Conservation (phyloP, 495 filamentous ascomycete species). For the Glutinoglossum americanum region DNA sequence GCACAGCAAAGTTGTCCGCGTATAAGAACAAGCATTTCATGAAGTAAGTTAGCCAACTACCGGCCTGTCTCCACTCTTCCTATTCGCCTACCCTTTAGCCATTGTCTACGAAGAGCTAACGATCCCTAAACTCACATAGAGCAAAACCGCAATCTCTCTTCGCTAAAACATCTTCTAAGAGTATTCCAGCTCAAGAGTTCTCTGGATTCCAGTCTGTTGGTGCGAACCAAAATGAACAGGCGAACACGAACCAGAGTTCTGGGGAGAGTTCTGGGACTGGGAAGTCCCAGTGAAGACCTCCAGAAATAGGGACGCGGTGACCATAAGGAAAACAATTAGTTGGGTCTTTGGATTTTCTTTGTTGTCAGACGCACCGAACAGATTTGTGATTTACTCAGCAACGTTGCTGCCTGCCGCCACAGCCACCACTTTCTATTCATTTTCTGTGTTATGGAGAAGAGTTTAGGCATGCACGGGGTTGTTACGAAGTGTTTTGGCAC, state of each 20-base stretch:
- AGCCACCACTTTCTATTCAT: too few species aligned
- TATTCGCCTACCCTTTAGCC: too few species aligned
- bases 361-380: too few species aligned
- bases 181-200: neutral
- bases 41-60: slow-evolving; percentile 37
- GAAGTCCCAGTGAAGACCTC: neutral
- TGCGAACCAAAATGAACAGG: neutral
- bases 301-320: too few species aligned
- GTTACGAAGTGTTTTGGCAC: too few species aligned
- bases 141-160: slow-evolving; percentile 43
- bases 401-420: too few species aligned
- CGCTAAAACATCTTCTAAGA: slow-evolving; percentile 22
- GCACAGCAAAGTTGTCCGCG: slow-evolving; percentile 71
- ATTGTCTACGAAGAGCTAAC: too few species aligned
- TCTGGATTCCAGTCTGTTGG: neutral
- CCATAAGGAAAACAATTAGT: neutral
- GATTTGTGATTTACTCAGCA: too few species aligned
- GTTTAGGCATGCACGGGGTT: too few species aligned
- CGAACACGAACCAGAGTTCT: neutral
- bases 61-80: too few species aligned
- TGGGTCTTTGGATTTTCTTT: neutral
- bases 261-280: neutral
- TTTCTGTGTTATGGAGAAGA: too few species aligned
- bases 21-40: slow-evolving; percentile 63
- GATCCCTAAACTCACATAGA: slow-evolving; percentile 9